Evolutionary conservation across 192 early-diverging fungal genomes (phyloP).

Genomic region (Dispira parvispora): DNA sequence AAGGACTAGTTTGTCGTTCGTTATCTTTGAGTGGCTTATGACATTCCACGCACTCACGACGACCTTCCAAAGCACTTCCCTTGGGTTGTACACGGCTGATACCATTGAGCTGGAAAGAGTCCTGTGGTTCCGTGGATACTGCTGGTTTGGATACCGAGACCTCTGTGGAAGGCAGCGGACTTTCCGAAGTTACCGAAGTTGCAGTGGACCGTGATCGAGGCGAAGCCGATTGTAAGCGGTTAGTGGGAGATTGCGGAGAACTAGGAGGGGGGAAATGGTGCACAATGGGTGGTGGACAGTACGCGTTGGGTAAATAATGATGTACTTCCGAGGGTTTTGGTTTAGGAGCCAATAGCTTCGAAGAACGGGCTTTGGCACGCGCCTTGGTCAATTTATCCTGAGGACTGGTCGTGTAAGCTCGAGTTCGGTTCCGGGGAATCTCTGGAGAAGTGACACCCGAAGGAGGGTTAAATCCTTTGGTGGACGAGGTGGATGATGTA

Average conservation of each 20-base stretch:
- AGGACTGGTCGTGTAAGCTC: neutral
- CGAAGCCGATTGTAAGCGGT: neutral
- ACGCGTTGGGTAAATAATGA: slow-evolving; percentile 9
- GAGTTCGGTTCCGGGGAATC: neutral
- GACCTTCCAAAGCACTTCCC: neutral
- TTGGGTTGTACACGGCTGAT: neutral
- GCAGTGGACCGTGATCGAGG: no score
- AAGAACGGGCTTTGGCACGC: neutral
- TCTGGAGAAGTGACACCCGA: neutral
- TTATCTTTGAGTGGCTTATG: slow-evolving; percentile 14
- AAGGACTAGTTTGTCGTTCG: slow-evolving; percentile 29
- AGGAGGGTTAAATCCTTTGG: neutral
- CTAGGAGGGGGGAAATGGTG: neutral
- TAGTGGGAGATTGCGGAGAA: neutral
- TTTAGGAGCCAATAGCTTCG: neutral
- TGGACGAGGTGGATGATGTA: neutral
- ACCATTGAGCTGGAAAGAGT: neutral
- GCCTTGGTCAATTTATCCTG: neutral
- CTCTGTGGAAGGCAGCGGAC: neutral
- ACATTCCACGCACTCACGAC: slow-evolving; percentile 20
- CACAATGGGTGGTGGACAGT: neutral
- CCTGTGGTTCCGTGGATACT: neutral
- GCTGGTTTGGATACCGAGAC: neutral
- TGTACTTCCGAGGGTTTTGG: neutral
- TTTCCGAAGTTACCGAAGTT: neutral